A percentile compares a stretch with the other conserved stretches of the same genome.
Evolutionary conservation across 2,329 filamentous ascomycete genomes (phyloP).

Genomic region (Pyricularia sp.): DNA sequence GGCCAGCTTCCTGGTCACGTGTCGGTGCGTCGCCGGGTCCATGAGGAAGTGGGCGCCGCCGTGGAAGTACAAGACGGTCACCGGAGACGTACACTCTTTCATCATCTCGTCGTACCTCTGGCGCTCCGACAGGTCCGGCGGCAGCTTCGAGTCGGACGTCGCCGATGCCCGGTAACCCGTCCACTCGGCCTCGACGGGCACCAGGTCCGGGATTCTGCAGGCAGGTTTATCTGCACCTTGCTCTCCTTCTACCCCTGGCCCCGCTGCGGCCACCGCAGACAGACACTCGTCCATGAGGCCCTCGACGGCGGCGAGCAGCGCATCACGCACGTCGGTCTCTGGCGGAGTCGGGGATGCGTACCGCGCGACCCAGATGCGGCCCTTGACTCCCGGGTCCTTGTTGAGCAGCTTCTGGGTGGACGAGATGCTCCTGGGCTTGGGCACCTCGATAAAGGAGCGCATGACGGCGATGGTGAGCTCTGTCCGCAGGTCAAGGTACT

Average conservation of each 20-base stretch:
- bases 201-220: slow-evolving; percentile 37
- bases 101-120: slow-evolving; percentile 59
- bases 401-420: slow-evolving; percentile 54
- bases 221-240: not conserved
- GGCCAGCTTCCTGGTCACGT: slow-evolving; percentile 49
- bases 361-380: slow-evolving; percentile 72
- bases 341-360: slow-evolving; percentile 53
- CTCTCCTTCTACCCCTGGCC: not conserved
- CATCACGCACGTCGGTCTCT: slow-evolving; percentile 42
- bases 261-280: not conserved
- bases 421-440: slow-evolving; percentile 39
- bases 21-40: slow-evolving; percentile 60
- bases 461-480: slow-evolving; percentile 64
- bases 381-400: slow-evolving; percentile 61
- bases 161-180: slow-evolving; percentile 57
- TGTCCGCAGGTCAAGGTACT: slow-evolving; percentile 71
- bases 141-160: slow-evolving; percentile 33
- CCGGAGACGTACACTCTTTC: slow-evolving; percentile 52
- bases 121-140: slow-evolving; percentile 47
- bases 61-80: slow-evolving; percentile 65
- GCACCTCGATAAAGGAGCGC: slow-evolving; percentile 46
- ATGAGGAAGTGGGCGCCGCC: slow-evolving; percentile 67
- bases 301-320: slow-evolving; percentile 48
- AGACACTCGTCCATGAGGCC: slow-evolving; percentile 23
- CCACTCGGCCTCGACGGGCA: slow-evolving; percentile 64